phyloP scores from a whole-genome alignment of 2,329 filamentous ascomycete species.

The Cladosporium sp. region DNA sequence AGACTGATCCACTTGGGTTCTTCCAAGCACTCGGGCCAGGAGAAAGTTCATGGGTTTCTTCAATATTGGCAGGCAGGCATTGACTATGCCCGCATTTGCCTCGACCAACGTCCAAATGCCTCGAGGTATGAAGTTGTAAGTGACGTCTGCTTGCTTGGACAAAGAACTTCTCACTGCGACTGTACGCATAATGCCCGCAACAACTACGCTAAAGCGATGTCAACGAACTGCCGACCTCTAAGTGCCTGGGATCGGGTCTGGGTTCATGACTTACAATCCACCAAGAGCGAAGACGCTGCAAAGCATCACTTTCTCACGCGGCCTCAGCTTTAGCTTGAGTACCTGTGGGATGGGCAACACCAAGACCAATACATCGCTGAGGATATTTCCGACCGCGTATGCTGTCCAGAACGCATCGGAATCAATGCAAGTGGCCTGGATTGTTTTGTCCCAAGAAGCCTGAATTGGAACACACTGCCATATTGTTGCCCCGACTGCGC shows the following conservation, averaged over 20 bases:
- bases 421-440: slow-evolving; percentile 28
- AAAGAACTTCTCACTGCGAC: slow-evolving; percentile 13
- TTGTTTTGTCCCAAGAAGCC: slow-evolving; percentile 28
- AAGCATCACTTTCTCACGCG: slow-evolving; percentile 22
- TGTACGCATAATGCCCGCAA: slow-evolving; percentile 22
- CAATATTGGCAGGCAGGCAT: slow-evolving; percentile 23
- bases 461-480: slow-evolving; percentile 30
- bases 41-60: neutral
- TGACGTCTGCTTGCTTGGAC: slow-evolving; percentile 14
- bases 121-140: slow-evolving; percentile 18
- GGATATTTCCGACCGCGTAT: slow-evolving; percentile 20
- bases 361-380: slow-evolving; percentile 25
- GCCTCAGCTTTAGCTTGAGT: slow-evolving; percentile 20
- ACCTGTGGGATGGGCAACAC: slow-evolving; percentile 24
- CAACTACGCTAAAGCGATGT: slow-evolving; percentile 11
- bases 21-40: neutral
- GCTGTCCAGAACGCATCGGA: slow-evolving; percentile 21
- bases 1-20: neutral
- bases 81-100: slow-evolving; percentile 25
- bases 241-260: no score
- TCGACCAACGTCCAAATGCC: slow-evolving; percentile 25
- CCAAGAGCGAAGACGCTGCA: slow-evolving; percentile 24
- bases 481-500: slow-evolving; percentile 27
- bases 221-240: no score
- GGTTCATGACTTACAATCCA: slow-evolving; percentile 17